phyloP scores from a whole-genome alignment of 257 asterid genomes.

The Penstemon eatonii region DNA sequence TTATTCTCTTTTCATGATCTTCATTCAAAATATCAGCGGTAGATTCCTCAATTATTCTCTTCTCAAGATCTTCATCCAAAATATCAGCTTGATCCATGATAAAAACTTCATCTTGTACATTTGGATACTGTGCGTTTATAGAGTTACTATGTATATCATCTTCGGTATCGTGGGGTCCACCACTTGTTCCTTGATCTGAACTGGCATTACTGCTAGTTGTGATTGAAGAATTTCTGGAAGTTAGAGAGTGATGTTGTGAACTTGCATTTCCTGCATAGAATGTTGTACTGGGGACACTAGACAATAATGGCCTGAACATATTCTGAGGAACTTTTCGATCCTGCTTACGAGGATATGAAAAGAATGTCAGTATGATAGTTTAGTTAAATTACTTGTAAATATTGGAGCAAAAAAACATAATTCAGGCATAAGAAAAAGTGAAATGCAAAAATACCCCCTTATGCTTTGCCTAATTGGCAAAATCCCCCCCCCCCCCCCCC shows the following conservation, averaged over 20 bases:
- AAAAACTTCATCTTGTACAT: constrained; percentile 60
- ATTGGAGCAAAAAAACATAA: constrained; percentile 3
- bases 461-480: no score
- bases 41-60: constrained; percentile 32
- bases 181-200: constrained; percentile 68
- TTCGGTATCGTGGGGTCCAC: constrained; percentile 67
- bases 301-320: constrained; percentile 94
- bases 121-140: constrained; percentile 40
- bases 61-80: constrained; percentile 37
- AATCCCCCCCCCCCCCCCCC: no score
- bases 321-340: constrained; percentile 83
- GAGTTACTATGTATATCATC: constrained; percentile 53
- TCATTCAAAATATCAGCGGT: constrained; percentile 35
- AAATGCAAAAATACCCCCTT: no score
- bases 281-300: constrained; percentile 95
- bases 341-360: constrained; percentile 41
- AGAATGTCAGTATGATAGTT: constrained; percentile 14
- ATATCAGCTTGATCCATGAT: constrained; percentile 61
- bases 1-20: constrained; percentile 28
- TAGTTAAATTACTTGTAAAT: constrained; percentile 5
- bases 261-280: constrained; percentile 66
- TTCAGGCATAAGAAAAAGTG: background rate
- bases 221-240: constrained; percentile 78
- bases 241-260: constrained; percentile 50
- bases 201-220: constrained; percentile 89